phyloP scores from a whole-genome alignment of 2,329 filamentous ascomycete species.

The Metarhizium anisopliae region DNA sequence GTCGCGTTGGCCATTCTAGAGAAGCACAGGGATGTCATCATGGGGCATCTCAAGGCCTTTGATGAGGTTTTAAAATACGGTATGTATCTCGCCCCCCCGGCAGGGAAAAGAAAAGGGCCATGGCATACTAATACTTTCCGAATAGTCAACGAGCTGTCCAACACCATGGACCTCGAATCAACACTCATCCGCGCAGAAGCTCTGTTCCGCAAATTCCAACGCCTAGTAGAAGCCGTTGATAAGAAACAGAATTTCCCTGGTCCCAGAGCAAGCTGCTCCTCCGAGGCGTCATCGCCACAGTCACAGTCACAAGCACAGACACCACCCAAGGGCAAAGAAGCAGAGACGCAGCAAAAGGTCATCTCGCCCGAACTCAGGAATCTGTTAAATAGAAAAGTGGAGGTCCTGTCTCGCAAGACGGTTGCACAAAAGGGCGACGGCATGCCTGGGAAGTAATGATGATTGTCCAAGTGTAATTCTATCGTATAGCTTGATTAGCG shows the following conservation, averaged over 20 bases:
- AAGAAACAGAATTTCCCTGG: conserved; percentile 79
- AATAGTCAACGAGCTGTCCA: conserved; percentile 86
- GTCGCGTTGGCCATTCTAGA: conserved; percentile 89
- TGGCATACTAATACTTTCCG: conserved; percentile 8
- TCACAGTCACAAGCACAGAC: conserved; percentile 8
- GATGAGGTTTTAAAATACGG: conserved; percentile 96
- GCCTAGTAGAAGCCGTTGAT: conserved; percentile 83
- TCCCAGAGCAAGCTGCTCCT: conserved; percentile 21
- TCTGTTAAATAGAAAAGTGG: conserved; percentile 40
- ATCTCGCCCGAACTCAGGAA: conserved; percentile 50
- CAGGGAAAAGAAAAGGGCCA: background rate
- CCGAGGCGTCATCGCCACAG: conserved; percentile 5
- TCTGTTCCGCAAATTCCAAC: conserved; percentile 79
- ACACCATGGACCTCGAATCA: conserved; percentile 81
- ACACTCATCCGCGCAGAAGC: conserved; percentile 82
- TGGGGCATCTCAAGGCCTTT: conserved; percentile 87
- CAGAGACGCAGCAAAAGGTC: conserved; percentile 28
- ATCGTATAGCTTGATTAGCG: too few relatives aligned
- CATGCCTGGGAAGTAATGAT: conserved; percentile 20
- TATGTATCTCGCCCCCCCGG: conserved; percentile 33
- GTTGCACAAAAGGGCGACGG: conserved; percentile 27
- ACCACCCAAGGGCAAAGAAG: conserved; percentile 25
- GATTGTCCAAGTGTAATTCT: too few relatives aligned
- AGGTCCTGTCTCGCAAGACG: conserved; percentile 30
- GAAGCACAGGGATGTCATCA: conserved; percentile 92